phyloP scores from a whole-genome alignment of 768 basidiomycete species.

The Cystofilobasidium macerans region DNA sequence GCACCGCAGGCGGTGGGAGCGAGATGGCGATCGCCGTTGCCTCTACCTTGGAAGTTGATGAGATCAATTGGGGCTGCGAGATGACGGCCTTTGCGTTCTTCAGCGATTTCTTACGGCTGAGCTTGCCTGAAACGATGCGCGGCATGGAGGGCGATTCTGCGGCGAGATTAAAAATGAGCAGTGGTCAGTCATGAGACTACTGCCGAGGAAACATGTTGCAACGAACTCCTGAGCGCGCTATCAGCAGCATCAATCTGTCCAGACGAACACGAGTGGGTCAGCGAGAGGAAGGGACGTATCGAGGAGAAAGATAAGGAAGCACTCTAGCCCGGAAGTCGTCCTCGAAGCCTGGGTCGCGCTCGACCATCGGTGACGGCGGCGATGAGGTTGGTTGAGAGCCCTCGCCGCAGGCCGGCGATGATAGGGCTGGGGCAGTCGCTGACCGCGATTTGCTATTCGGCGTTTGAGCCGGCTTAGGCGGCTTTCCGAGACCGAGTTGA shows the following conservation, averaged over 20 bases:
- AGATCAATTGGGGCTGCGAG: constrained; percentile 22
- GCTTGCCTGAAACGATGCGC: constrained; percentile 7
- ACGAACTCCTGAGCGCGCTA: constrained; percentile 14
- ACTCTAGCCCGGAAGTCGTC: neutral
- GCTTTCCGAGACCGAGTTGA: no score
- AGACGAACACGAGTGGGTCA: neutral
- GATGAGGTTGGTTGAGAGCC: neutral
- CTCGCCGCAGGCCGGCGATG: neutral
- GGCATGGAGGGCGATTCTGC: constrained; percentile 20
- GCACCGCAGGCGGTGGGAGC: neutral
- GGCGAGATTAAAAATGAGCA: no score
- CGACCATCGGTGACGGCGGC: neutral
- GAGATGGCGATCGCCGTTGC: constrained; percentile 1
- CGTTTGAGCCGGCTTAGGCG: no score
- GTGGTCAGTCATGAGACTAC: neutral
- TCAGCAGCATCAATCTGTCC: constrained; percentile 17
- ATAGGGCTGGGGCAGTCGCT: no score
- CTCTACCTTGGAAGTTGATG: constrained; percentile 7
- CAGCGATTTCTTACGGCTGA: neutral
- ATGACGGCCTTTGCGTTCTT: constrained; percentile 1
- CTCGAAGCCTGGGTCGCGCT: neutral
- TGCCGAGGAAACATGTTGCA: neutral
- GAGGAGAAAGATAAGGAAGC: neutral
- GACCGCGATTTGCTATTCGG: no score
- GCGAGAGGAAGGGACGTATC: neutral